phyloP scores from a whole-genome alignment of 345 rosid species.

The Arabidopsis arenosa region DNA sequence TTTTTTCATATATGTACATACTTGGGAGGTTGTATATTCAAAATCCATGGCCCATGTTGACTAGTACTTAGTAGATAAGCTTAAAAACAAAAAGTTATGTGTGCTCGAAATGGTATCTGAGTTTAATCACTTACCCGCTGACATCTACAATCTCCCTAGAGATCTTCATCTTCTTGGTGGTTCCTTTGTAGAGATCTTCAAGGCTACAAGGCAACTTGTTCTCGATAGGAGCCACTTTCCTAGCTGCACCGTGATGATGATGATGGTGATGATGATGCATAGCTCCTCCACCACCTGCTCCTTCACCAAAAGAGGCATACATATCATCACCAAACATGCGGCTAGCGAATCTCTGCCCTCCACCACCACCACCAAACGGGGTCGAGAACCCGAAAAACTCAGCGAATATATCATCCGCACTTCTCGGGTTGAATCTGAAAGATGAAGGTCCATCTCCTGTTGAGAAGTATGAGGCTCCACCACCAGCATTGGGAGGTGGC shows the following conservation, averaged over 20 bases:
- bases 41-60: neutral
- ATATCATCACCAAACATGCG: slow-evolving; percentile 69
- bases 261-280: slow-evolving; percentile 47
- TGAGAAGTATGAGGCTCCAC: slow-evolving; percentile 74
- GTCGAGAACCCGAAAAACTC: slow-evolving; percentile 74
- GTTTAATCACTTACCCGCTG: slow-evolving; percentile 53
- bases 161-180: slow-evolving; percentile 71
- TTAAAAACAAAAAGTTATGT: neutral
- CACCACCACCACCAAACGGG: slow-evolving; percentile 59
- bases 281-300: slow-evolving; percentile 50
- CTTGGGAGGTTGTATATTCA: neutral
- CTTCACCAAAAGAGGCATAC: slow-evolving; percentile 61
- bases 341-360: slow-evolving; percentile 57
- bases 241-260: slow-evolving; percentile 44
- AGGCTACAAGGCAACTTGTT: slow-evolving; percentile 61
- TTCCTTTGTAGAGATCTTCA: slow-evolving; percentile 66
- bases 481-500: slow-evolving; percentile 70
- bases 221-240: slow-evolving; percentile 60
- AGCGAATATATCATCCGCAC: slow-evolving; percentile 67
- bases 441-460: slow-evolving; percentile 71
- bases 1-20: neutral
- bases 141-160: slow-evolving; percentile 59
- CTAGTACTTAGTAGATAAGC: neutral
- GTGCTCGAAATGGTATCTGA: neutral
- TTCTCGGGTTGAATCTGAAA: slow-evolving; percentile 70